phyloP scores from a whole-genome alignment of 441 rosid genomes.

The Adansonia grandidieri region DNA sequence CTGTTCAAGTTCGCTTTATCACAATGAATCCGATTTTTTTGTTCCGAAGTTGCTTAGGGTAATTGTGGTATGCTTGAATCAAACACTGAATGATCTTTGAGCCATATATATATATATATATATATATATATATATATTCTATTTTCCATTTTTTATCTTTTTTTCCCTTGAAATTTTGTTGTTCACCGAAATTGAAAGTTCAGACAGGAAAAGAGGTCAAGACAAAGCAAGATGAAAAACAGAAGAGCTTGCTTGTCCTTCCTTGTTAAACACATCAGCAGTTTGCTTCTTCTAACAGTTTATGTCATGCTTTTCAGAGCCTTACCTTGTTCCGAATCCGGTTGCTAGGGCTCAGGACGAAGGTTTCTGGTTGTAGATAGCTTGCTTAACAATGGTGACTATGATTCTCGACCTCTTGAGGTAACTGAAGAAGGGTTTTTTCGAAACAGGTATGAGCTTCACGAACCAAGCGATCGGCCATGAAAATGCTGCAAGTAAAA shows the following conservation, averaged over 20 bases:
- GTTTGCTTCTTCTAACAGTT: background rate
- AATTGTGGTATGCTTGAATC: background rate
- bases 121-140: background rate
- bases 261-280: background rate
- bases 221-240: background rate
- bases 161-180: background rate
- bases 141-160: background rate
- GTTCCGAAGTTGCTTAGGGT: constrained; percentile 4
- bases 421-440: constrained; percentile 49
- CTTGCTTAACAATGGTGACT: constrained; percentile 28
- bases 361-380: constrained; percentile 18
- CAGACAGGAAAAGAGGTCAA: background rate
- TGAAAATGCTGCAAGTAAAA: constrained; percentile 43
- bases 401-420: constrained; percentile 36
- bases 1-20: background rate
- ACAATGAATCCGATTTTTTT: background rate
- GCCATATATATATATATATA: background rate
- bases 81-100: background rate
- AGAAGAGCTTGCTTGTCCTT: background rate
- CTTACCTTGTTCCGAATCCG: constrained; percentile 14
- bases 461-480: constrained; percentile 52
- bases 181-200: background rate
- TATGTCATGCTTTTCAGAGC: background rate
- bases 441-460: constrained; percentile 63
- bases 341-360: constrained; percentile 28